Percentiles rank a stretch among this genome's conserved stretches.
phyloP scores from a whole-genome alignment of 2,329 filamentous ascomycete genomes.

The Claviceps maximensis region DNA sequence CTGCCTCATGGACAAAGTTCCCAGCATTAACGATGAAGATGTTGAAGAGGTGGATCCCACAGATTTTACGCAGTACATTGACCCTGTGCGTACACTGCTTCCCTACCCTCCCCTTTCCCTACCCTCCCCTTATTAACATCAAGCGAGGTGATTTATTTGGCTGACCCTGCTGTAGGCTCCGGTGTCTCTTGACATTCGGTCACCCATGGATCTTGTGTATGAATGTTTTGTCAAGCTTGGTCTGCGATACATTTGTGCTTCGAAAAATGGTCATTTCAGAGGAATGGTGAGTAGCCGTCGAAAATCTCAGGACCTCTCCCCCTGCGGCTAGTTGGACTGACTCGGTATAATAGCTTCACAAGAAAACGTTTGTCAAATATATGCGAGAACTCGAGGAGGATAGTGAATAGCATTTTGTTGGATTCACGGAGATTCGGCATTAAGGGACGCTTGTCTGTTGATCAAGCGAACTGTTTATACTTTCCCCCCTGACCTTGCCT shows the following conservation, averaged over 20 bases:
- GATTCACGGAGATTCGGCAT: neutral
- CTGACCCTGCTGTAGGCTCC: slow-evolving; percentile 46
- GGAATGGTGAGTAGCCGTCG: slow-evolving; percentile 55
- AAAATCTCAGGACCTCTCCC: slow-evolving; percentile 4
- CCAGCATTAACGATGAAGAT: slow-evolving; percentile 49
- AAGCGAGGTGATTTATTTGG: neutral
- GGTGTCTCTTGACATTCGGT: slow-evolving; percentile 74
- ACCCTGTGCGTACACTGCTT: slow-evolving; percentile 47
- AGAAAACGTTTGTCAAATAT: slow-evolving; percentile 94
- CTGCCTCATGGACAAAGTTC: slow-evolving; percentile 69
- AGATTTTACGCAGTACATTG: slow-evolving; percentile 84
- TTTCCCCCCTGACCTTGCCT: no score
- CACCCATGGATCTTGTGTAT: slow-evolving; percentile 88
- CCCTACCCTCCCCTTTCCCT: no score
- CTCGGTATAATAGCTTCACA: slow-evolving; percentile 52
- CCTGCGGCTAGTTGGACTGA: neutral
- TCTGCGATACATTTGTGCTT: slow-evolving; percentile 80
- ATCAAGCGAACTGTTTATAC: no score
- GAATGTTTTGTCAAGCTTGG: slow-evolving; percentile 94
- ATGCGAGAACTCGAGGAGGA: slow-evolving; percentile 67
- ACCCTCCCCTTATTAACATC: no score
- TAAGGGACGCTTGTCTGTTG: neutral
- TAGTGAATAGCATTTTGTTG: slow-evolving; percentile 1
- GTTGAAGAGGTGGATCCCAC: slow-evolving; percentile 52
- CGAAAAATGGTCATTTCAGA: slow-evolving; percentile 71